Evolutionary conservation across 1,284 basidiomycete species (phyloP), one percentile per base, ranked within the genome.

Genomic region (Coriolopsis trogii): DNA sequence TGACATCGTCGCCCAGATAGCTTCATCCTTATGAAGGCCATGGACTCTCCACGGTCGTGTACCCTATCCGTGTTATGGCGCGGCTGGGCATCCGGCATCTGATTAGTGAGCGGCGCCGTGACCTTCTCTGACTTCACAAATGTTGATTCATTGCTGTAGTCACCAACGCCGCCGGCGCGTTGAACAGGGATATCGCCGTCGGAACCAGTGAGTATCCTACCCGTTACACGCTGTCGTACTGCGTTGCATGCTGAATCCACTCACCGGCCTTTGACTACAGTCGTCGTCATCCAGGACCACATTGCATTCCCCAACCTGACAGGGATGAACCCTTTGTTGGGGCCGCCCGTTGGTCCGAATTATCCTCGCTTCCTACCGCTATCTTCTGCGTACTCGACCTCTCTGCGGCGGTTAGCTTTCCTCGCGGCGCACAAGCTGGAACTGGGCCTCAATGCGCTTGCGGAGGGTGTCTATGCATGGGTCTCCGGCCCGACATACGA

Each of bases 21-120:
- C 90, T 93, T 60, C 91, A 93, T 67, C 78, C 84, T 4, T 94
- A 93, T 62, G 91, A 94, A 70, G 91, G 91, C 4, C 84, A 92
- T 62, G 67, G 74, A 18, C 71, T 91, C 23, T 69, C 77, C 4
- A 80, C 80, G 4, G 85, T 91, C 15, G 81, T 86, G 8, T 93
- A 89, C 63, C 91, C 90, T 8, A 84, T 93, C 43, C 79, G 91
- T 36, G 73, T 88, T 6, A 84, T 94, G 80, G 85, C 85, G 20
- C 76, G 75, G 50, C 70, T 94, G 24, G 91, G 92, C 3, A 79
- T 91, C 36, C 79, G 81, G 59, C 74, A 87, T 54, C 67, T 93
- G 49, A 86, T 94, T 57, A 85, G 90, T 91, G 61, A 55, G 83
- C 70, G 21, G 16, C 23, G 7, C 13, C 16, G 13, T 6, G 31